Percentiles rank a stretch among this genome's conserved stretches.
These are phyloP conservation scores for Phaeotremella skinneri DNA, from an alignment of 768 basidiomycete species.

Conservation along the genomic window DNA sequence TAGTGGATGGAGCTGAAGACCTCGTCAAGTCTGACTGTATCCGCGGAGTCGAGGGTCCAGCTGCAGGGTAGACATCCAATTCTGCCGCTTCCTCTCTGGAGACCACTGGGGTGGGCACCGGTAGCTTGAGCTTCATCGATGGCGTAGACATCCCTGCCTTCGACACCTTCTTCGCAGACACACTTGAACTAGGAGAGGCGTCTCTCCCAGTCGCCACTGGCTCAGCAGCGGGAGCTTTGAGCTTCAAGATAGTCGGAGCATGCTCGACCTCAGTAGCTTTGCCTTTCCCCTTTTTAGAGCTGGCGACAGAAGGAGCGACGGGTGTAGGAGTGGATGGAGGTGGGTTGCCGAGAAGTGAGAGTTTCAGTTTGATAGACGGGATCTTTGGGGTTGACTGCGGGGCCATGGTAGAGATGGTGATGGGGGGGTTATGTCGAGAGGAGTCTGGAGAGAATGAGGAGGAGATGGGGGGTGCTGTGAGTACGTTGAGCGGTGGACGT, in stretches of 20 bases:
- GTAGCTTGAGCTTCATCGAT: background rate
- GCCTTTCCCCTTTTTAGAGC: conserved; percentile 16
- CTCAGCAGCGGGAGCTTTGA: background rate
- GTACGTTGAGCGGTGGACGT: background rate
- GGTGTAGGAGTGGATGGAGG: conserved; percentile 7
- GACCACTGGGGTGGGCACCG: conserved; percentile 1
- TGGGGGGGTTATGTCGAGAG: background rate
- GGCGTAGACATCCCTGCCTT: background rate
- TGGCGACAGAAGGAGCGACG: conserved; percentile 6
- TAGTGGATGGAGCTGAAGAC: no score
- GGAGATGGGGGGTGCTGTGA: background rate
- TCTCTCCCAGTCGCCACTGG: conserved; percentile 10
- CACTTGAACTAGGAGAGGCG: background rate
- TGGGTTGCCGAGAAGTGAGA: conserved; percentile 14
- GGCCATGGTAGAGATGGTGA: background rate
- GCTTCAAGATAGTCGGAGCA: background rate
- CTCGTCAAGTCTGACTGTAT: no score
- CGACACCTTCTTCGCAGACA: background rate
- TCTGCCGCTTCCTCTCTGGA: conserved; percentile 11
- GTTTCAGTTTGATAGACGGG: conserved; percentile 62
- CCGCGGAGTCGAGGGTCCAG: conserved; percentile 7
- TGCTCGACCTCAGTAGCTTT: conserved; percentile 3
- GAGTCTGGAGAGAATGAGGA: background rate
- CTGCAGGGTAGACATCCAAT: background rate
- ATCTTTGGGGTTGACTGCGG: conserved; percentile 2